Evolutionary conservation across 441 rosid species (phyloP).

Genomic region (Pelargonium fulgidum): DNA sequence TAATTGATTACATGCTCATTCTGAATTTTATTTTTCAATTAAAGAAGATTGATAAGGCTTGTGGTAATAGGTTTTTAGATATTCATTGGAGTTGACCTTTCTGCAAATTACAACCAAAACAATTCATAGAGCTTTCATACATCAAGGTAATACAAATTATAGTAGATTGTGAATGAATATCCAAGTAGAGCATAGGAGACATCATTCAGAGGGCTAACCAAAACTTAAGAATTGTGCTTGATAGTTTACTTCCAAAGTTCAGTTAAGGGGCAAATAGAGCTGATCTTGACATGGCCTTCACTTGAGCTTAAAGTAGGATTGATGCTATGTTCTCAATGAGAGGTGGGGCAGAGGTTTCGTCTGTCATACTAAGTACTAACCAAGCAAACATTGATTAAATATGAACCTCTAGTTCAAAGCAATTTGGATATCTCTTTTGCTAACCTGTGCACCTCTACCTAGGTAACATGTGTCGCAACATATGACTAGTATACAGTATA

Average conservation of each 20-base stretch:
- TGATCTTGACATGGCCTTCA: background rate
- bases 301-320: background rate
- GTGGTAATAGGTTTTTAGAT: background rate
- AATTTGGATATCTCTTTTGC: too few relatives aligned
- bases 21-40: too few relatives aligned
- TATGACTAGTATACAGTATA: background rate
- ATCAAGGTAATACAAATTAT: background rate
- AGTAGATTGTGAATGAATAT: background rate
- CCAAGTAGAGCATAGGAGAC: too few relatives aligned
- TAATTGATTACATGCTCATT: background rate
- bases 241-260: background rate
- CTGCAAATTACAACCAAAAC: background rate
- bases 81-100: conserved; percentile 1
- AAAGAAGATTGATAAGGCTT: too few relatives aligned
- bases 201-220: too few relatives aligned
- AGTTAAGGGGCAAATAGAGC: background rate
- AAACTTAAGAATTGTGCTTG: background rate
- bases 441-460: background rate
- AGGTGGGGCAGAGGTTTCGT: background rate
- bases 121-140: background rate
- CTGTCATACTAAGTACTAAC: background rate
- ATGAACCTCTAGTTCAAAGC: too few relatives aligned
- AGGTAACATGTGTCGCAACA: background rate
- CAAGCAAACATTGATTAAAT: too few relatives aligned
- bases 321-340: background rate